Conservation (phyloP, 768 basidiomycete genomes). For the Agaricus bisporus region DNA sequence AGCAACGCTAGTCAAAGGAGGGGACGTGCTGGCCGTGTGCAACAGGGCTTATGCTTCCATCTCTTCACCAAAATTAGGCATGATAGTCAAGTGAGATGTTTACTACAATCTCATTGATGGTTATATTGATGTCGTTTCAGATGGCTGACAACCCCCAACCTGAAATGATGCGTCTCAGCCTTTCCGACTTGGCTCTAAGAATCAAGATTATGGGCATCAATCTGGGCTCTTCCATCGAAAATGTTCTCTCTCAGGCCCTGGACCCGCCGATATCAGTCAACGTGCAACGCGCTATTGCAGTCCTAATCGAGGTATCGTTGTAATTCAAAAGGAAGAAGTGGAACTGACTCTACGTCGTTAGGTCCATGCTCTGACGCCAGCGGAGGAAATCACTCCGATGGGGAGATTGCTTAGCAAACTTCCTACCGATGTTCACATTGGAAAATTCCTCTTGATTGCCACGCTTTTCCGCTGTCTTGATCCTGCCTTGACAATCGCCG, state of each 20-base stretch:
- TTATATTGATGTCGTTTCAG: slow-evolving; percentile 29
- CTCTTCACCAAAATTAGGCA: slow-evolving; percentile 86
- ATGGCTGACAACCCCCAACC: slow-evolving; percentile 88
- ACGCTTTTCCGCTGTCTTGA: slow-evolving; percentile 87
- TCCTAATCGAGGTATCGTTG: slow-evolving; percentile 74
- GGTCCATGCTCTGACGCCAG: slow-evolving; percentile 80
- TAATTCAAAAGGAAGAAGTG: neutral
- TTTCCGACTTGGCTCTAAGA: slow-evolving; percentile 85
- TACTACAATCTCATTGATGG: neutral
- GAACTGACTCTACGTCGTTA: slow-evolving; percentile 19
- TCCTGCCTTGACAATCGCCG: slow-evolving; percentile 94
- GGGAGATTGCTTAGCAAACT: slow-evolving; percentile 85
- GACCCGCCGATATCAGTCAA: slow-evolving; percentile 87
- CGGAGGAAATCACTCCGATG: slow-evolving; percentile 93
- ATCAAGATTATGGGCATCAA: slow-evolving; percentile 94
- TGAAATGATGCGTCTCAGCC: slow-evolving; percentile 90
- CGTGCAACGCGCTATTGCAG: slow-evolving; percentile 83
- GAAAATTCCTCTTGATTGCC: slow-evolving; percentile 85
- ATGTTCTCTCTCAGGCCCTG: slow-evolving; percentile 79
- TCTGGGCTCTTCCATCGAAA: slow-evolving; percentile 80
- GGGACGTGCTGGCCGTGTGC: slow-evolving; percentile 90
- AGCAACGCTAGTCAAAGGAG: slow-evolving; percentile 89
- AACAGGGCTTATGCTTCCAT: slow-evolving; percentile 87
- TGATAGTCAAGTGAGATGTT: slow-evolving; percentile 56
- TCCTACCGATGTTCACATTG: slow-evolving; percentile 93